Base-by-base conservation (phyloP, 2,329 filamentous ascomycete genomes). In the Hymenoscyphus linearis region DNA sequence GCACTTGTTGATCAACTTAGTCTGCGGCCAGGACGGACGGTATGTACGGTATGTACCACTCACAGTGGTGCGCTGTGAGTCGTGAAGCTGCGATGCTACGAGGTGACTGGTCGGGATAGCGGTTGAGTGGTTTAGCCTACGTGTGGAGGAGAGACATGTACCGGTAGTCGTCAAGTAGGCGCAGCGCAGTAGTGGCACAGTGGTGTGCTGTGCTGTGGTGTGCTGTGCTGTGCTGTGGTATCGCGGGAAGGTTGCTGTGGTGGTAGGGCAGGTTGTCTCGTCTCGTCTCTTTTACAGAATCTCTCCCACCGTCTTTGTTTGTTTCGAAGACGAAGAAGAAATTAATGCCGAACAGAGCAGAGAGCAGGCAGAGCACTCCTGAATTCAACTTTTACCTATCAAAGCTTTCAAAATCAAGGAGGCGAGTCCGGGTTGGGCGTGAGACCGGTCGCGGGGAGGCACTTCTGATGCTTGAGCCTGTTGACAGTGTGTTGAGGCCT, bases 241-340 rank as follows among this genome's bases (percentile, higher is more conserved):
- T 31, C n/a, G n/a, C n/a, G n/a, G n/a, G n/a, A n/a, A n/a, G n/a
- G n/a, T n/a, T n/a, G n/a, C n/a, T n/a, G n/a, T n/a, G n/a, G 36
- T 40, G 36, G 13, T 40, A 16, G 13, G 14, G 13, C n/a, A 5
- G 18, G 40, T 4, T 18, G 12, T 44, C 18, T 47, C 22, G 9
- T n/a, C 2, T 6, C 10, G 5, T 47, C 36, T 40, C n/a, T n/a
- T n/a, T n/a, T n/a, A n/a, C n/a, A n/a, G n/a, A n/a, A n/a, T 40
- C n/a, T 40, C 44, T 47, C 13, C 22, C 44, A 47, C 44, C 9
- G 27, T 31, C 27, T 47, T 47, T 47, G 18, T 50, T 50, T 22
- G 44, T 50, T 50, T 50, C n/a, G 18, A 50, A 50, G 44, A 50
- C 44, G 44, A 50, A 50, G 44, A 50, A 50, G 44, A 50, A 50